Base-by-base conservation (phyloP, 305 asterid species). In the Rubia balearica region DNA sequence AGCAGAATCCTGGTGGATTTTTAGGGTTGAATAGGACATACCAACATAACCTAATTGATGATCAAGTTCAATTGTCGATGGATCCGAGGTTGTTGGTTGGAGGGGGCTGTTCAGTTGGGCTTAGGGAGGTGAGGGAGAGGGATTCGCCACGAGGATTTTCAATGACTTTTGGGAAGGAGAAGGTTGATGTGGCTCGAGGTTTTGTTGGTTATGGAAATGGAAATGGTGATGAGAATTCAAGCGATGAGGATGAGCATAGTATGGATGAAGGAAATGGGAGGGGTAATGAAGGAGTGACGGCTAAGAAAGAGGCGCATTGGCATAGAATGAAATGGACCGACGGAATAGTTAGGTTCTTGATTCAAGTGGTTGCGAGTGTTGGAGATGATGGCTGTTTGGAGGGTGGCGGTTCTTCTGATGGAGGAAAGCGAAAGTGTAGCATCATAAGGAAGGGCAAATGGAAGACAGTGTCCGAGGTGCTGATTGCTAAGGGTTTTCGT, bases 251-350 rank as follows among this genome's bases (percentile, higher is more conserved):
- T 72, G 82, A 75, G 9, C 76, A 61, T 7, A 81, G 85, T 60
- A 68, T 74, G 59, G 84, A 77, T 55, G 82, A 75, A 61, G 82
- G 76, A 4, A 69, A 69, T 72, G 80, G 72, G 8, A 71, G 71
- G 21, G 68, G 70, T n/a, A 19, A 24, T 12, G 36, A 53, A 68
- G 80, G 74, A 45, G 69, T 36, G 19, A 74, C 19, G 71, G 80
- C 75, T 6, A 72, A 77, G 67, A 81, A 72, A 63, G 77, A 75
- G 36, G 76, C 80, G 55, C 78, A 69, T 1, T 81, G 85, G 85
- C 78, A 67, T 65, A 72, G 85, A 75, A 81, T 81, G 85, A 81
- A 81, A 59, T 81, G 85, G 85, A 81, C 85, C 0, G 80, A 78
- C 68, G 53, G 57, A 9, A 60, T 78, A 21, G 82, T 81, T 78